Base-by-base conservation (phyloP, 495 filamentous ascomycete genomes). In the Hyaloscypha variabilis region DNA sequence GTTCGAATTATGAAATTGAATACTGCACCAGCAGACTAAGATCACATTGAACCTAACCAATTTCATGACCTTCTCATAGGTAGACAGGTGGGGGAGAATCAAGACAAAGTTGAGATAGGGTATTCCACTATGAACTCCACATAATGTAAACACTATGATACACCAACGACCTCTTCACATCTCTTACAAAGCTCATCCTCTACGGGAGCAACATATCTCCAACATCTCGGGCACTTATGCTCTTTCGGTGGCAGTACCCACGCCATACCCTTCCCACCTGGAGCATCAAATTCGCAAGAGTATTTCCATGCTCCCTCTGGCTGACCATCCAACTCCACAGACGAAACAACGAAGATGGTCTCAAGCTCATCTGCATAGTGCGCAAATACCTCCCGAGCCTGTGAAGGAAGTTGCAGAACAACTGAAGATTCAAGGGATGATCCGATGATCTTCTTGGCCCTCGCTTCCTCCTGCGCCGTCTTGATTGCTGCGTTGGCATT, bases 211-310 rank as follows among this genome's bases (percentile, higher is more conserved):
- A 86, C 83, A 77, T 90, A 96, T 62, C 89, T 85, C 95, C 95
- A 97, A 78, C 95, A 97, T 52, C 94, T 83, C 3, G 85, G 81
- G 70, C 94, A 98, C 72, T 98, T 98, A 51, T 77, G 60, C 4
- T 85, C 78, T 64, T 79, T 79, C 0, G 93, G 87, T n/a, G 88
- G 85, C 46, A 87, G 77, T 13, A 97, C 88, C 73, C 86, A 76
- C 14, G 87, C 89, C 51, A 60, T 66, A 8, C 24, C 62, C 65
- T 58, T 51, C 46, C 72, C 42, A 68, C 81, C 82, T 46, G 69
- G 76, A 2, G 85, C 71, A 53, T 87, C 83, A 60, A 90, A 86
- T 26, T 80, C 75, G 25, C 81, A 77, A 26, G 71, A 73, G 66
- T 85, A 89, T 46, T 77, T 79, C 86, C 87, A 92, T 24, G 76